phyloP scores from a whole-genome alignment of 306 rosid genomes.

The Cicer bijugum region DNA sequence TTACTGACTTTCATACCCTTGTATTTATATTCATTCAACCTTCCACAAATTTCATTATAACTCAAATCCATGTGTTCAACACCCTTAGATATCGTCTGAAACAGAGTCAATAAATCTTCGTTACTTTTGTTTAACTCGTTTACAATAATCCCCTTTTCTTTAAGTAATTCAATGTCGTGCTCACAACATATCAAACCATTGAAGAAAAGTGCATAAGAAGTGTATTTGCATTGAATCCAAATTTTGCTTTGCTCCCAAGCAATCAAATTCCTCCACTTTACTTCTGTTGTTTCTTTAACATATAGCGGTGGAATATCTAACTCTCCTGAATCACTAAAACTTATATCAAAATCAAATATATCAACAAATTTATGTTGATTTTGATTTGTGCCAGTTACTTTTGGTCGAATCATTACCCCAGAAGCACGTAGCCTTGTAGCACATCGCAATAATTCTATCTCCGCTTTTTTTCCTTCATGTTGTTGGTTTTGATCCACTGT shows the following conservation, averaged over 20 bases:
- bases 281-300: conserved; percentile 9
- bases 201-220: conserved; percentile 26
- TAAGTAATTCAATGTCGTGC: conserved; percentile 23
- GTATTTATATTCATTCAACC: conserved; percentile 2
- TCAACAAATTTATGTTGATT: not conserved
- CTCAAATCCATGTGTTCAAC: conserved; percentile 40
- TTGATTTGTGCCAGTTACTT: not conserved
- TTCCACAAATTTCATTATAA: not conserved
- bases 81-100: not conserved
- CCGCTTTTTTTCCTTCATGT: not conserved
- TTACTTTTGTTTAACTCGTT: conserved; percentile 3
- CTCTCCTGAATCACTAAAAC: not conserved
- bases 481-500: not conserved
- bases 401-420: conserved; percentile 27
- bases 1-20: not conserved
- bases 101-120: not conserved
- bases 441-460: conserved; percentile 4
- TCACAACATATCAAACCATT: conserved; percentile 25
- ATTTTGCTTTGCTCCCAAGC: conserved; percentile 33
- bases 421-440: conserved; percentile 44
- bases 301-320: not conserved
- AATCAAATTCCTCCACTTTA: conserved; percentile 32
- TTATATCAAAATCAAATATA: conserved; percentile 12
- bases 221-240: conserved; percentile 34
- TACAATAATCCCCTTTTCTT: not conserved